Evolutionary conservation across 2,329 filamentous ascomycete genomes (phyloP).

Genomic region (Sporothrix phasma): DNA sequence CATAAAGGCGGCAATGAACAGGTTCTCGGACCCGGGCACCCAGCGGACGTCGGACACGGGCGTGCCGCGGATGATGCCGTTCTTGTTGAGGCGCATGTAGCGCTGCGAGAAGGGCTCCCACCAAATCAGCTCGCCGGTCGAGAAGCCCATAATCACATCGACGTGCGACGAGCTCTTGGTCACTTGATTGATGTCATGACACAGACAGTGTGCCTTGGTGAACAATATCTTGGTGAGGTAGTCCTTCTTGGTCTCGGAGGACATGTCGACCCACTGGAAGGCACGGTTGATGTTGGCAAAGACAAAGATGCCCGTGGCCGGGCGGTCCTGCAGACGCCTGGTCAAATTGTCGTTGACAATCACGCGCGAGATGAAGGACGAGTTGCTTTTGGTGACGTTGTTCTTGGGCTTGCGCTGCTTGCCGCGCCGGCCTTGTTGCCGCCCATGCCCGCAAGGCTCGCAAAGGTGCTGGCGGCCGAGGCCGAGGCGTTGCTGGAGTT

Average conservation of each 20-base stretch:
- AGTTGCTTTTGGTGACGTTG: slow-evolving; percentile 97
- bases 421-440: slow-evolving; percentile 56
- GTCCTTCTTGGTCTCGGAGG: slow-evolving; percentile 66
- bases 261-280: slow-evolving; percentile 91
- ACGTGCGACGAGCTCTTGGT: slow-evolving; percentile 75
- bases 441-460: slow-evolving; percentile 59
- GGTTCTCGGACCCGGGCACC: slow-evolving; percentile 87
- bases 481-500: slow-evolving; percentile 24
- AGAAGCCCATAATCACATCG: slow-evolving; percentile 91
- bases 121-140: slow-evolving; percentile 95
- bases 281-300: slow-evolving; percentile 95
- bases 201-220: slow-evolving; percentile 89
- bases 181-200: slow-evolving; percentile 79
- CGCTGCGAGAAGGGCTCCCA: slow-evolving; percentile 95
- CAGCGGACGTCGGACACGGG: slow-evolving; percentile 82
- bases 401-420: slow-evolving; percentile 94
- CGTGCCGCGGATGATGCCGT: slow-evolving; percentile 79
- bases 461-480: slow-evolving; percentile 57
- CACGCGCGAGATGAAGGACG: slow-evolving; percentile 93
- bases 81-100: slow-evolving; percentile 93
- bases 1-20: slow-evolving; percentile 86
- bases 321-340: slow-evolving; percentile 71
- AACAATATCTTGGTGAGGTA: slow-evolving; percentile 94
- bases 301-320: slow-evolving; percentile 69
- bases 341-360: slow-evolving; percentile 75